Evolutionary conservation across 2,329 filamentous ascomycete genomes (phyloP).

Genomic region (Fusarium sp.): DNA sequence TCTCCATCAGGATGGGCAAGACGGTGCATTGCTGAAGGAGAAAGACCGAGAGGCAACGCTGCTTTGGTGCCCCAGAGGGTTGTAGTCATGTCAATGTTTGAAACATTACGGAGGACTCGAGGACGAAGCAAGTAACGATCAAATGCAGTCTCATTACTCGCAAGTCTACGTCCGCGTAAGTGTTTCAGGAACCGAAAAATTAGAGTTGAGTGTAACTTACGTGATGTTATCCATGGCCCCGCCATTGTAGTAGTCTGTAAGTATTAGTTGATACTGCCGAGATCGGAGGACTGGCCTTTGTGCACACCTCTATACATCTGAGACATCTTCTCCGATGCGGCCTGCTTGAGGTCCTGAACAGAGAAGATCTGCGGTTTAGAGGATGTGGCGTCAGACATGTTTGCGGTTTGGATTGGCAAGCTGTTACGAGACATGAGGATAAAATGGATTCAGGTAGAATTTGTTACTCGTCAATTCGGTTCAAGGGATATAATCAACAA

Average conservation of each 20-base stretch:
- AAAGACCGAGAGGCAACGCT: not conserved
- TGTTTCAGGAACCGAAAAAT: not conserved
- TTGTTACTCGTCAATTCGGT: not conserved
- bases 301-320: conserved; percentile 7
- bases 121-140: conserved; percentile 3
- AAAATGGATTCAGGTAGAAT: too few relatives aligned
- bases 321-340: conserved; percentile 9
- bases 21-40: conserved; percentile 5
- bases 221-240: conserved; percentile 5
- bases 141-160: conserved; percentile 2
- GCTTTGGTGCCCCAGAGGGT: not conserved
- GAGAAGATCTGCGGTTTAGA: not conserved
- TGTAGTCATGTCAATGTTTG: not conserved
- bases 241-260: not conserved
- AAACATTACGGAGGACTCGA: not conserved
- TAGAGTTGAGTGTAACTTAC: not conserved
- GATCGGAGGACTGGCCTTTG: not conserved
- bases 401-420: not conserved
- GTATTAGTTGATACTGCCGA: not conserved
- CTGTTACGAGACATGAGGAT: not conserved
- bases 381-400: not conserved
- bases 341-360: conserved; percentile 8
- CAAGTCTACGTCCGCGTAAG: not conserved
- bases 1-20: conserved; percentile 6
- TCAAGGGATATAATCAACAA: not conserved